These are phyloP conservation scores for Jaltomata sinuosa DNA, from an alignment of 257 asterid genomes.

Conservation along the genomic window DNA sequence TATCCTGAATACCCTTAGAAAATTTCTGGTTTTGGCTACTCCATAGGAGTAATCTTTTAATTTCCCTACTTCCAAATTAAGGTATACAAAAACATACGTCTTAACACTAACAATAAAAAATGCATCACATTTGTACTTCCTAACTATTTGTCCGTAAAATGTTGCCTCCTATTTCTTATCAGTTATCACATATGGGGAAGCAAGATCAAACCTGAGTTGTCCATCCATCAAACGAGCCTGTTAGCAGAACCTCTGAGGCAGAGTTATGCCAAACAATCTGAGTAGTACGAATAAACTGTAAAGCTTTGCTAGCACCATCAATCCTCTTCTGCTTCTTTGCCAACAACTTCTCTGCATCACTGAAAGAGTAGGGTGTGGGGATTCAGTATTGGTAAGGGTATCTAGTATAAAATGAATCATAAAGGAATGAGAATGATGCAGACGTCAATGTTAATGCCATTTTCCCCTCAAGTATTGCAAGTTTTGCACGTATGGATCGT, in stretches of 20 bases:
- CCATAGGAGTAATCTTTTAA: background rate
- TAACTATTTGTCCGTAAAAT: background rate
- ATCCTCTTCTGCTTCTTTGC: constrained; percentile 55
- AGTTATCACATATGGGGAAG: background rate
- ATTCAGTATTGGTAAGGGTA: background rate
- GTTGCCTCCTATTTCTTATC: background rate
- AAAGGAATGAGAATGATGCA: constrained; percentile 10
- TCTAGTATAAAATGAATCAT: background rate
- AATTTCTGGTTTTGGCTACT: background rate
- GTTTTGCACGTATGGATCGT: constrained; percentile 62
- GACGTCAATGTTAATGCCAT: constrained; percentile 56
- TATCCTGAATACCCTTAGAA: background rate
- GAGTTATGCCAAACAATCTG: constrained; percentile 59
- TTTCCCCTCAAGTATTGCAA: constrained; percentile 80
- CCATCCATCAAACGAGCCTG: constrained; percentile 97
- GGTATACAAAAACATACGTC: background rate
- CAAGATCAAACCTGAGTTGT: constrained; percentile 61
- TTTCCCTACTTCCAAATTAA: background rate
- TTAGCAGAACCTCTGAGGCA: constrained; percentile 70
- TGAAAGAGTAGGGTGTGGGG: constrained; percentile 17
- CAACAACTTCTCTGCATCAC: constrained; percentile 49
- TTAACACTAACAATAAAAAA: background rate
- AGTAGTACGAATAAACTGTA: constrained; percentile 59
- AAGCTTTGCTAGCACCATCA: constrained; percentile 42
- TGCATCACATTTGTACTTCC: background rate